These are phyloP conservation scores for Scutellospora calospora DNA, from an alignment of 371 early-diverging fungal genomes.

Conservation along the genomic window DNA sequence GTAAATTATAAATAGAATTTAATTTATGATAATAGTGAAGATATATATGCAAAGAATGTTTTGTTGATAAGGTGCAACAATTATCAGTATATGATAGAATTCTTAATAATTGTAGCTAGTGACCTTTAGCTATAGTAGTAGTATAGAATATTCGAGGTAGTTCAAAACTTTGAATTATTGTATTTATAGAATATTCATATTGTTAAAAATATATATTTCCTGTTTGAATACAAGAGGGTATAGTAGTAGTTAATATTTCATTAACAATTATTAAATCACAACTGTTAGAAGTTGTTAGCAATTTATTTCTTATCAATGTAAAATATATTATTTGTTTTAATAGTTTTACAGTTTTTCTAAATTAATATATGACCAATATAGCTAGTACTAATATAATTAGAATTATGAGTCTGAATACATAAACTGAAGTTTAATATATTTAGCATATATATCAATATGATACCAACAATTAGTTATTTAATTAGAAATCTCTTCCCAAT, in stretches of 20 bases:
- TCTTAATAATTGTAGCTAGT: background rate
- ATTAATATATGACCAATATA: too few relatives aligned
- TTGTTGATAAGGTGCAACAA: background rate
- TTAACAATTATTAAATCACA: slow-evolving; percentile 3
- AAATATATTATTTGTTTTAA: background rate
- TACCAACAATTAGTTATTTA: too few relatives aligned
- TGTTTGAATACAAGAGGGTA: slow-evolving; percentile 13
- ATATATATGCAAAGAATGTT: background rate
- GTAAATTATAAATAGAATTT: background rate
- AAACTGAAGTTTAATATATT: too few relatives aligned
- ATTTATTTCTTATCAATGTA: background rate
- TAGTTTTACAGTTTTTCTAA: slow-evolving; percentile 4
- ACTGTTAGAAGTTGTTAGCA: background rate
- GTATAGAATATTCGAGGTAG: background rate
- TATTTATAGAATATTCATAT: background rate
- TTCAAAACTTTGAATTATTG: background rate
- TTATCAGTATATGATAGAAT: background rate
- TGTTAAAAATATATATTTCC: slow-evolving; percentile 24
- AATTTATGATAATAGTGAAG: background rate
- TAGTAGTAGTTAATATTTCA: slow-evolving; percentile 1
- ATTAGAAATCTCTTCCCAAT: too few relatives aligned
- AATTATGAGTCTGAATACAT: background rate
- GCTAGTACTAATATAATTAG: background rate
- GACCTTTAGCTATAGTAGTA: slow-evolving; percentile 3
- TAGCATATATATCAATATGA: too few relatives aligned